Conservation (phyloP, 495 filamentous ascomycete genomes). For the Diplogelasinospora grovesii region DNA sequence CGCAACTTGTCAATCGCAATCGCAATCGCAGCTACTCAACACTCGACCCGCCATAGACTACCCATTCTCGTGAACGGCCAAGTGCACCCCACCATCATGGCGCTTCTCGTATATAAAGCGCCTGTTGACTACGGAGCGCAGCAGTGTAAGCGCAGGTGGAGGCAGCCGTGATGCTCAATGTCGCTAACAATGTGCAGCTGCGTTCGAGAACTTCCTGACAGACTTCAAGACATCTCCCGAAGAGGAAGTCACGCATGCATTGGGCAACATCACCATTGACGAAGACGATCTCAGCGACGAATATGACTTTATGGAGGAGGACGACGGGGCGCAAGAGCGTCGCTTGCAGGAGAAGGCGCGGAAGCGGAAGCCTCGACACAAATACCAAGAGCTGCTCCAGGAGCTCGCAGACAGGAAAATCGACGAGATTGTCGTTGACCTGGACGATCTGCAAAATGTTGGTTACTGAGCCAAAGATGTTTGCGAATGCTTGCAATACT, state of each 20-base stretch:
- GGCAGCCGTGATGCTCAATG: background rate
- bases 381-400: conserved; percentile 89
- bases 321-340: conserved; percentile 50
- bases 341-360: conserved; percentile 37
- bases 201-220: conserved; percentile 81
- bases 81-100: conserved; percentile 48
- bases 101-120: conserved; percentile 65
- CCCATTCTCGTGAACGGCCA: conserved; percentile 3
- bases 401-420: conserved; percentile 73
- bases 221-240: conserved; percentile 80
- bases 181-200: conserved; percentile 41
- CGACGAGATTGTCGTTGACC: conserved; percentile 72
- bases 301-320: conserved; percentile 91
- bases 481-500: no score
- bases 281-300: conserved; percentile 86
- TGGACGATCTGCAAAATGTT: conserved; percentile 82
- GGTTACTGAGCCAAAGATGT: no score
- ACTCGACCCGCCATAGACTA: background rate
- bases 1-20: background rate
- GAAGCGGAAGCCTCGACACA: conserved; percentile 56
- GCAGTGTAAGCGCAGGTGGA: conserved; percentile 48
- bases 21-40: conserved; percentile 3
- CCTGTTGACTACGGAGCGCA: conserved; percentile 84
- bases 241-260: conserved; percentile 65
- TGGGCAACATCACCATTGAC: conserved; percentile 80